Percentiles rank a stretch among this genome's conserved stretches.
Conservation (phyloP, 768 basidiomycete species). For the Lactifluus pinguis region DNA sequence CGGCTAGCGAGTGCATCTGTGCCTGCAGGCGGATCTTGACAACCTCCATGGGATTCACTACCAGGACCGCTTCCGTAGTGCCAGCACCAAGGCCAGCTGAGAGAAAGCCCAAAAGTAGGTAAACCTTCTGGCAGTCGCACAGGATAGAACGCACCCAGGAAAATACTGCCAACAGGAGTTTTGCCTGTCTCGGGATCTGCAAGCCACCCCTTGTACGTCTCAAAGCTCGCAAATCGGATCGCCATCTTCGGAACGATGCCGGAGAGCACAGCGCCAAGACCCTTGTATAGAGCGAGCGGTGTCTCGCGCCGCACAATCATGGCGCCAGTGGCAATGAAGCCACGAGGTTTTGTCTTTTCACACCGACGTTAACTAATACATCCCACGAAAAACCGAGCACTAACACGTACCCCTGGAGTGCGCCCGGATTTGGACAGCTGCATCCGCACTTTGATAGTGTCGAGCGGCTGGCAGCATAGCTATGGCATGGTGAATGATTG, state of each 20-base stretch:
- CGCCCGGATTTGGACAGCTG: conserved; percentile 82
- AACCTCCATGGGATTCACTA: conserved; percentile 99
- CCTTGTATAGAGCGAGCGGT: conserved; percentile 94
- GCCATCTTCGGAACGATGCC: conserved; percentile 99
- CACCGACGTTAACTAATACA: neutral
- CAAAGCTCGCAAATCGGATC: conserved; percentile 96
- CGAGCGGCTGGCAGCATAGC: conserved; percentile 85
- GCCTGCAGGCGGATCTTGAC: conserved; percentile 98
- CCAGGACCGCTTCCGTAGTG: conserved; percentile 86
- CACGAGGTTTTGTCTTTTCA: conserved; percentile 76
- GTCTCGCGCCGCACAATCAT: conserved; percentile 88
- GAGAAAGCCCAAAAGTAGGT: neutral
- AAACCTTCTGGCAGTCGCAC: neutral
- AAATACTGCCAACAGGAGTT: conserved; percentile 71
- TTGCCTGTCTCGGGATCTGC: conserved; percentile 70
- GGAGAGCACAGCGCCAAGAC: conserved; percentile 89
- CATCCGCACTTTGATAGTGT: conserved; percentile 99
- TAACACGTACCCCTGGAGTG: conserved; percentile 66
- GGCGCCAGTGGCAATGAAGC: conserved; percentile 84
- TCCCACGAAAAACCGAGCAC: neutral
- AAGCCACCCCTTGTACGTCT: conserved; percentile 82
- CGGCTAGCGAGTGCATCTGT: conserved; percentile 93
- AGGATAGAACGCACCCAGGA: conserved; percentile 54
- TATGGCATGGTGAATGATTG: conserved; percentile 22
- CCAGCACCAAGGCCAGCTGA: conserved; percentile 92